Evolutionary conservation across 495 filamentous ascomycete genomes (phyloP).

Genomic region (Thermothielavioides terrestris): DNA sequence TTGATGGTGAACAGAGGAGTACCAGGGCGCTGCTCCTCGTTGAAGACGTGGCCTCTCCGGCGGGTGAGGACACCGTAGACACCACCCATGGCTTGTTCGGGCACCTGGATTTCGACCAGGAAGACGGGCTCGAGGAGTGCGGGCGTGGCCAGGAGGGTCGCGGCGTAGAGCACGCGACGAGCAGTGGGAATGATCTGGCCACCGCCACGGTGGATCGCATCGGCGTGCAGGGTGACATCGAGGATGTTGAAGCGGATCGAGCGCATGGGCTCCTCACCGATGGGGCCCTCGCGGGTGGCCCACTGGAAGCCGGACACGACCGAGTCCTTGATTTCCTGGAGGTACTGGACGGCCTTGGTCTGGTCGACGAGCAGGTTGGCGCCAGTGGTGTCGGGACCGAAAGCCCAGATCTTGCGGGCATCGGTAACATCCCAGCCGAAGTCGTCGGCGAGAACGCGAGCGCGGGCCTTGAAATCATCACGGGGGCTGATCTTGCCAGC

Average conservation of each 20-base stretch:
- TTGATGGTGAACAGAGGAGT: conserved; percentile 99
- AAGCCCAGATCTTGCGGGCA: conserved; percentile 99
- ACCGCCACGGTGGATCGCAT: conserved; percentile 99
- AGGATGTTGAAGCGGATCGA: conserved; percentile 96
- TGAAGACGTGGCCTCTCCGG: conserved; percentile 96
- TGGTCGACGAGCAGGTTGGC: conserved; percentile 98
- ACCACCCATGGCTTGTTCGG: conserved; percentile 98
- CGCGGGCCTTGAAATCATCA: conserved; percentile 99
- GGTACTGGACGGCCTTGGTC: conserved; percentile 99
- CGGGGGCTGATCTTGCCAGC: conserved; percentile 82
- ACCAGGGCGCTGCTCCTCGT: conserved; percentile 93
- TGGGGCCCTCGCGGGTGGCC: conserved; percentile 93
- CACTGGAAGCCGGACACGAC: conserved; percentile 99
- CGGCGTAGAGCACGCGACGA: conserved; percentile 93
- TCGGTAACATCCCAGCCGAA: conserved; percentile 99
- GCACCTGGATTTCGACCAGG: conserved; percentile 98
- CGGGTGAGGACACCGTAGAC: conserved; percentile 99
- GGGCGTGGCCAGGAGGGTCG: conserved; percentile 83
- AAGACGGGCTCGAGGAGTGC: conserved; percentile 93
- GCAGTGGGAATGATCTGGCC: conserved; percentile 97
- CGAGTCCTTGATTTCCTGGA: conserved; percentile 99
- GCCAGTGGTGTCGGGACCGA: conserved; percentile 95
- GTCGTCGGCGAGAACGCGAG: conserved; percentile 93
- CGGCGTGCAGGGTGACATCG: conserved; percentile 98
- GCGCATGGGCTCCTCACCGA: conserved; percentile 98